phyloP scores from a whole-genome alignment of 2,329 filamentous ascomycete species.

The Acarospora socialis region DNA sequence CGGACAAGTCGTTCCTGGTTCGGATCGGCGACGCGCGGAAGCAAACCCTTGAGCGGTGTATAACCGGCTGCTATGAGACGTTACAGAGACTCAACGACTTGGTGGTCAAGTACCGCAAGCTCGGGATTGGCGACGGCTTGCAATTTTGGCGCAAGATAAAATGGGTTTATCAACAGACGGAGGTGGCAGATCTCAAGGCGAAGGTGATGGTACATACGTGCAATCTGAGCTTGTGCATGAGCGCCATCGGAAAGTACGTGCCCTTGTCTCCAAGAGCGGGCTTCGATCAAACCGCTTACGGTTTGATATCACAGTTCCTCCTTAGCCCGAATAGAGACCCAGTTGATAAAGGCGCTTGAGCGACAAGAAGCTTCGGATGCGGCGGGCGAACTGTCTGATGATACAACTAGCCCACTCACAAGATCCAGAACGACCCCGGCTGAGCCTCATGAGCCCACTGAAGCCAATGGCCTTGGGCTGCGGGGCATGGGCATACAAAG shows the following conservation, averaged over 20 bases:
- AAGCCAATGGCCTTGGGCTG: constrained; percentile 3
- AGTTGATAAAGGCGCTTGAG: constrained; percentile 15
- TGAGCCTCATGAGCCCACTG: neutral
- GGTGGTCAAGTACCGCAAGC: constrained; percentile 14
- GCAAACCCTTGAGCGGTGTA: constrained; percentile 15
- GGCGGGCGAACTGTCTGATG: constrained; percentile 2
- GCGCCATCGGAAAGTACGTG: constrained; percentile 18
- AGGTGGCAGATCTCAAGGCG: constrained; percentile 19
- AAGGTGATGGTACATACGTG: constrained; percentile 20
- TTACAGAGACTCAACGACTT: constrained; percentile 17
- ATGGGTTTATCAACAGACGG: constrained; percentile 17
- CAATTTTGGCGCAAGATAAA: constrained; percentile 19
- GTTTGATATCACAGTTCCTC: constrained; percentile 15
- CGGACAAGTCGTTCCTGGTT: constrained; percentile 16
- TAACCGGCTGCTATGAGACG: constrained; percentile 16
- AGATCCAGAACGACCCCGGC: neutral
- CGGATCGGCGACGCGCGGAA: constrained; percentile 15
- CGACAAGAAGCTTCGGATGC: constrained; percentile 11
- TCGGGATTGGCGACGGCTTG: constrained; percentile 15
- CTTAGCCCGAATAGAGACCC: constrained; percentile 15
- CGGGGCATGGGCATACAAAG: constrained; percentile 3
- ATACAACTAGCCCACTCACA: constrained; percentile 5
- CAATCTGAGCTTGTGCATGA: constrained; percentile 20
- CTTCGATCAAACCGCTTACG: too few species aligned
- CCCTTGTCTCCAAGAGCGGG: too few species aligned